These are phyloP conservation scores for Lachancea quebecensis DNA, from an alignment of 805 yeast genomes.

Conservation along the genomic window DNA sequence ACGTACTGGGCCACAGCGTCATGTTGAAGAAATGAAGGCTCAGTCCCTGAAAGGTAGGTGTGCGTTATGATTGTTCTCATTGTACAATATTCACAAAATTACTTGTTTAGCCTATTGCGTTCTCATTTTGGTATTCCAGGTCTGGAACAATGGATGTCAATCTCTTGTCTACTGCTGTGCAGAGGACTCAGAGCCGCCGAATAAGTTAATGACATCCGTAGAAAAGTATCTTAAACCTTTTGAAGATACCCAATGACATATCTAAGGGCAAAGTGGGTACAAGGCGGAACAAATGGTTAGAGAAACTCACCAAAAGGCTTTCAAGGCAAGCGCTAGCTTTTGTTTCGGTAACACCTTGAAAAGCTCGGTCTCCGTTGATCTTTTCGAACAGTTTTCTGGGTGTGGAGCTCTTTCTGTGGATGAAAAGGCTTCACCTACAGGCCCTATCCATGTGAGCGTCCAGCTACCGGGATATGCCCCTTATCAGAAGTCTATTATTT, in stretches of 20 bases:
- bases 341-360: background rate
- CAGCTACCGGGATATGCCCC: background rate
- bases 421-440: background rate
- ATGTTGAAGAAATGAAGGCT: conserved; percentile 13
- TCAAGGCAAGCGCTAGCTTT: conserved; percentile 2
- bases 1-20: conserved; percentile 40
- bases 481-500: background rate
- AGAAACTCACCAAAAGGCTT: background rate
- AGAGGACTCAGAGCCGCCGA: too few species aligned
- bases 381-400: conserved; percentile 4
- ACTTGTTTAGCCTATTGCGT: background rate
- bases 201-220: too few species aligned
- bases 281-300: background rate
- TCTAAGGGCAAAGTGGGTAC: too few species aligned
- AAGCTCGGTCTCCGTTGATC: conserved; percentile 2
- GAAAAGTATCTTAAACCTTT: too few species aligned
- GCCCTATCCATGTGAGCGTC: background rate
- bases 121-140: too few species aligned
- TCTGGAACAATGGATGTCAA: too few species aligned
- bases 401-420: background rate
- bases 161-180: too few species aligned
- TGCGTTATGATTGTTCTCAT: too few species aligned
- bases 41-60: background rate
- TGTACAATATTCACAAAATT: background rate
- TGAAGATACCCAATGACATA: too few species aligned